phyloP scores from a whole-genome alignment of 495 filamentous ascomycete species.

The Pyrenula massariospora region DNA sequence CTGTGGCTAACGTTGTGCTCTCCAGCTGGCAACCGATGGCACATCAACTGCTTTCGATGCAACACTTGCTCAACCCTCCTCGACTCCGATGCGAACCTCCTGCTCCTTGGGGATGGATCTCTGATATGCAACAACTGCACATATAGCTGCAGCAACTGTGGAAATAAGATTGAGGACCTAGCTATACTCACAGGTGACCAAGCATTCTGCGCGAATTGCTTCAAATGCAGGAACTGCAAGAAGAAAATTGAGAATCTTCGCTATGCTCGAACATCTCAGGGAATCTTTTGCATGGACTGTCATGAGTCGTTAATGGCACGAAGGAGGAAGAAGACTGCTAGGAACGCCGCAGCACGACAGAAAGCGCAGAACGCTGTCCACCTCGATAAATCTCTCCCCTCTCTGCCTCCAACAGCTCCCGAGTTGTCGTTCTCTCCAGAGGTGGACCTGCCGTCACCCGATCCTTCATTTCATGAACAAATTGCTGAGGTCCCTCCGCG shows the following conservation, averaged over 20 bases:
- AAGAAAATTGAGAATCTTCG: constrained; percentile 96
- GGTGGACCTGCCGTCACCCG: constrained; percentile 51
- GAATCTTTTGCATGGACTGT: constrained; percentile 99
- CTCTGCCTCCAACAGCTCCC: constrained; percentile 66
- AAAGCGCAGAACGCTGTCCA: constrained; percentile 51
- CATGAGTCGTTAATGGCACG: constrained; percentile 98
- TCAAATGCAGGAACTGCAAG: constrained; percentile 96
- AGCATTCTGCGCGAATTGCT: constrained; percentile 96
- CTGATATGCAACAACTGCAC: constrained; percentile 99
- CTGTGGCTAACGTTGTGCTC: constrained; percentile 1
- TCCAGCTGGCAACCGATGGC: constrained; percentile 93
- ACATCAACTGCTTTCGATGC: constrained; percentile 98
- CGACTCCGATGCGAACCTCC: constrained; percentile 95
- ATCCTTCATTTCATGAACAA: constrained; percentile 53
- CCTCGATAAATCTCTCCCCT: constrained; percentile 87
- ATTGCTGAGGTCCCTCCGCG: constrained; percentile 61
- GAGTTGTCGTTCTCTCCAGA: constrained; percentile 48
- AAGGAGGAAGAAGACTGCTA: constrained; percentile 73
- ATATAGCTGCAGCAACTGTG: constrained; percentile 95
- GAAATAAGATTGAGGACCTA: constrained; percentile 96
- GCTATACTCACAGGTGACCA: constrained; percentile 97
- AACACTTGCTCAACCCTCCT: constrained; percentile 91
- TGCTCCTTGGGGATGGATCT: constrained; percentile 93
- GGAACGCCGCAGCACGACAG: constrained; percentile 36
- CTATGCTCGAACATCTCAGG: constrained; percentile 94